phyloP scores from a whole-genome alignment of 1,284 basidiomycete genomes.

The Kalmanozyma brasiliensis region DNA sequence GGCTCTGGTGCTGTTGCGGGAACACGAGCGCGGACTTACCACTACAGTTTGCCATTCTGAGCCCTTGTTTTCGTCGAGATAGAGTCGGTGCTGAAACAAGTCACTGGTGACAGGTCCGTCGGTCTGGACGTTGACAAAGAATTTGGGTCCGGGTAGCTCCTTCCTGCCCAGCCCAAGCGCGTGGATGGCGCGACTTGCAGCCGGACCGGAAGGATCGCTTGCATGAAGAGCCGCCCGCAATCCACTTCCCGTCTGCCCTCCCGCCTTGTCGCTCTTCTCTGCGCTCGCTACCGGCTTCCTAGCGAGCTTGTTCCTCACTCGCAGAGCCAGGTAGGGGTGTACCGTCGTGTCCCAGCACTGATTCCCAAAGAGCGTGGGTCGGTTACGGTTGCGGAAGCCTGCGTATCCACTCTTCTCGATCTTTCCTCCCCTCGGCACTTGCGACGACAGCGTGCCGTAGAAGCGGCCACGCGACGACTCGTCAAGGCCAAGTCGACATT shows the following conservation, averaged over 20 bases:
- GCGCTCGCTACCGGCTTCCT: constrained; percentile 18
- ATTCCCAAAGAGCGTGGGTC: constrained; percentile 80
- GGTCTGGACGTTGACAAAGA: constrained; percentile 85
- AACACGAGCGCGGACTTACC: constrained; percentile 70
- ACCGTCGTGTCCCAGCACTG: constrained; percentile 81
- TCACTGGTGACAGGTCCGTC: constrained; percentile 75
- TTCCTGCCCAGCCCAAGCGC: constrained; percentile 54
- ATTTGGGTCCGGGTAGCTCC: constrained; percentile 66
- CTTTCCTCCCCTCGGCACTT: constrained; percentile 63
- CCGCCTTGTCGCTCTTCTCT: constrained; percentile 12
- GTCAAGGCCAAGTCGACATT: constrained; percentile 66
- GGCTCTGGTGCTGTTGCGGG: background rate
- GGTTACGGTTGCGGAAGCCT: constrained; percentile 79
- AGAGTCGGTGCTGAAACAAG: constrained; percentile 88
- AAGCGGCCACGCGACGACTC: constrained; percentile 61
- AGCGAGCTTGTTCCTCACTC: constrained; percentile 72
- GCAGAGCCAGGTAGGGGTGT: constrained; percentile 81
- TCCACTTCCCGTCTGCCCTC: constrained; percentile 8
- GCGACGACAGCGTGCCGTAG: constrained; percentile 66
- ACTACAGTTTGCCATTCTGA: constrained; percentile 83
- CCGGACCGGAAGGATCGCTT: constrained; percentile 46
- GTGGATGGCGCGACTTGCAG: constrained; percentile 51
- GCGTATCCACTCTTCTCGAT: constrained; percentile 72
- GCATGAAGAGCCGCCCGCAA: constrained; percentile 57
- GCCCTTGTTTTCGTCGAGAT: constrained; percentile 77